Percentiles rank a stretch among this genome's conserved stretches.
Evolutionary conservation across 164 flowering plant genomes (phyloP).

Genomic region (Vitis amurensis): DNA sequence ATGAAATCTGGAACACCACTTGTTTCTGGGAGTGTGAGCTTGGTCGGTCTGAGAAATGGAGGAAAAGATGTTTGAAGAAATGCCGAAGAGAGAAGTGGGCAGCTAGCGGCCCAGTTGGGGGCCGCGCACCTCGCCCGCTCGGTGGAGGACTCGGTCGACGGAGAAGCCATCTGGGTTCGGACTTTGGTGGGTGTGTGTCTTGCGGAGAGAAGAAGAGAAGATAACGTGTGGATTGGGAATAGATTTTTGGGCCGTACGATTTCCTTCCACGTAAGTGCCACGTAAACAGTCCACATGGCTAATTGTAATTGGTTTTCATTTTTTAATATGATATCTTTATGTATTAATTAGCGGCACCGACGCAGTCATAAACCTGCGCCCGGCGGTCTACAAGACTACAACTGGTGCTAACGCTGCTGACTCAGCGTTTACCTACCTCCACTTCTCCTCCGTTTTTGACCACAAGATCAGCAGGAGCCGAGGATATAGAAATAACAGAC

Average conservation of each 20-base stretch:
- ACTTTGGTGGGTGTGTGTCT: neutral
- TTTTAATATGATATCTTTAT: too few relatives aligned
- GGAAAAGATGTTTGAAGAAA: constrained; percentile 10
- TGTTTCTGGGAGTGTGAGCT: neutral
- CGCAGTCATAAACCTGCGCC: too few relatives aligned
- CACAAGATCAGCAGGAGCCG: neutral
- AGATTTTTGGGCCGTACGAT: neutral
- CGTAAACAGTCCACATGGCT: too few relatives aligned
- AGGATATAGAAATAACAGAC: constrained; percentile 2
- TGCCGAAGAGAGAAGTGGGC: constrained; percentile 14
- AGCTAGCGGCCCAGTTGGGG: constrained; percentile 8
- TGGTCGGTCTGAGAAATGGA: constrained; percentile 10
- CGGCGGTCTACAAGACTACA: too few relatives aligned
- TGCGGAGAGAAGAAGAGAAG: neutral
- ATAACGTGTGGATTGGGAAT: constrained; percentile 2
- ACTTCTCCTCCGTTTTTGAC: neutral
- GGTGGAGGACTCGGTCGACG: constrained; percentile 1
- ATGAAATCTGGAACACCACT: constrained; percentile 8
- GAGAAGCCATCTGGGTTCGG: constrained; percentile 13
- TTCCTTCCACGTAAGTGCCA: too few relatives aligned
- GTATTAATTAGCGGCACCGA: too few relatives aligned
- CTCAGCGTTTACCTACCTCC: too few relatives aligned
- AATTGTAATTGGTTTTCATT: too few relatives aligned
- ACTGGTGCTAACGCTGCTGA: too few relatives aligned
- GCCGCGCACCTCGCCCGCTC: neutral